Evolutionary conservation across 306 rosid genomes (phyloP).

Genomic region (Canavalia gladiata): DNA sequence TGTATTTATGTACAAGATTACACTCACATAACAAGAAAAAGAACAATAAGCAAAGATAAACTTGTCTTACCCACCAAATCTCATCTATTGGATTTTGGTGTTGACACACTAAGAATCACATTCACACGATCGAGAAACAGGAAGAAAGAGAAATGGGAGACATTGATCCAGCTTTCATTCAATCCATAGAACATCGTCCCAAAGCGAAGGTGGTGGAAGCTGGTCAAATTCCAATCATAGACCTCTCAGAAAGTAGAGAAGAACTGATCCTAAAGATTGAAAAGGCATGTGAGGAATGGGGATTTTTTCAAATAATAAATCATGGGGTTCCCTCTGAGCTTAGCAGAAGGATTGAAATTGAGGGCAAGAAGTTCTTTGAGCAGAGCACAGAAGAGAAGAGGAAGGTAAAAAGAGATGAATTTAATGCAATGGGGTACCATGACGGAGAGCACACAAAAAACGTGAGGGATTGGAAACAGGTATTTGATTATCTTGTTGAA

Average conservation of each 20-base stretch:
- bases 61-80: neutral
- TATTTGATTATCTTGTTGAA: conserved; percentile 72
- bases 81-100: neutral
- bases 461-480: conserved; percentile 91
- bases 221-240: conserved; percentile 52
- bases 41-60: neutral
- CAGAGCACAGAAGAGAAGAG: conserved; percentile 50
- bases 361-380: conserved; percentile 63
- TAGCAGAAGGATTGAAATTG: conserved; percentile 46
- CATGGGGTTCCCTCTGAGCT: conserved; percentile 72
- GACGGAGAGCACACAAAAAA: conserved; percentile 82
- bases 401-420: conserved; percentile 70
- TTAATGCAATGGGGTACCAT: conserved; percentile 72
- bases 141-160: conserved; percentile 59
- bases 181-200: conserved; percentile 72
- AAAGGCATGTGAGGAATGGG: conserved; percentile 77
- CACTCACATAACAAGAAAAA: neutral
- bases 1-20: neutral
- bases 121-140: neutral
- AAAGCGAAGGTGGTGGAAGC: conserved; percentile 32
- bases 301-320: conserved; percentile 81
- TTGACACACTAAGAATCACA: neutral
- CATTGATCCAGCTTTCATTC: conserved; percentile 71
- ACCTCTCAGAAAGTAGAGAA: conserved; percentile 38
- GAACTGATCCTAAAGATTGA: conserved; percentile 60